Evolutionary conservation across 768 basidiomycete genomes (phyloP).

Genomic region (Podaxis sp.): DNA sequence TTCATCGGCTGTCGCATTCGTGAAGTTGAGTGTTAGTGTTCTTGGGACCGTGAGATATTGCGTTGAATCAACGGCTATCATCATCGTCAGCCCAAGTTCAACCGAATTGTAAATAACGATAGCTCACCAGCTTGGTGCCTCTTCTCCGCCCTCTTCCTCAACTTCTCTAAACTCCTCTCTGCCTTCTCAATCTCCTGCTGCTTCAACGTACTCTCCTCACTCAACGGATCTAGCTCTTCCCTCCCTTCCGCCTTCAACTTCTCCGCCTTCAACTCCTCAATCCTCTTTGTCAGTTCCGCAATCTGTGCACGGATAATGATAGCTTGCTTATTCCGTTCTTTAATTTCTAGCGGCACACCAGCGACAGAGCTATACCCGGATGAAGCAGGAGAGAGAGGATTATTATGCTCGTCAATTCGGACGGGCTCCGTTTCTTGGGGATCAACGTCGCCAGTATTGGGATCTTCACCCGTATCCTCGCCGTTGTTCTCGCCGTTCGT

Average conservation of each 20-base stretch:
- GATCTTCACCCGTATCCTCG: not conserved
- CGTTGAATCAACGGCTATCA: not conserved
- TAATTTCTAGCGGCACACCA: constrained; percentile 4
- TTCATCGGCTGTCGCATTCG: not conserved
- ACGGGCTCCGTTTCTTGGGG: not conserved
- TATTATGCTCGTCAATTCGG: not conserved
- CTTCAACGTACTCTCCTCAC: constrained; percentile 3
- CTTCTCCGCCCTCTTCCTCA: constrained; percentile 10
- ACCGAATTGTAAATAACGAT: not conserved
- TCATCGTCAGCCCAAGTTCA: not conserved
- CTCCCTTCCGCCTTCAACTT: constrained; percentile 19
- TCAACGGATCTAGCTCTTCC: constrained; percentile 14
- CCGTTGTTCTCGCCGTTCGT: not conserved
- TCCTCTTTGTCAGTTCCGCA: constrained; percentile 15
- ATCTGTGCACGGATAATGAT: constrained; percentile 16
- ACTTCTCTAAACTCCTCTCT: constrained; percentile 11
- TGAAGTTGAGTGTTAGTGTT: not conserved
- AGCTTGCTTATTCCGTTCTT: constrained; percentile 11
- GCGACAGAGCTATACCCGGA: constrained; percentile 7
- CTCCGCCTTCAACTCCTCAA: constrained; percentile 17
- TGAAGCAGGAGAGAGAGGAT: constrained; percentile 1
- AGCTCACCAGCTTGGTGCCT: constrained; percentile 10
- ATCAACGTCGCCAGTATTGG: not conserved
- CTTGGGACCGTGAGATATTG: not conserved
- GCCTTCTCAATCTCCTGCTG: constrained; percentile 6